A percentile compares a stretch with the other conserved stretches of the same genome.
Conservation (phyloP, 306 rosid species). For the Vigna hirtella region DNA sequence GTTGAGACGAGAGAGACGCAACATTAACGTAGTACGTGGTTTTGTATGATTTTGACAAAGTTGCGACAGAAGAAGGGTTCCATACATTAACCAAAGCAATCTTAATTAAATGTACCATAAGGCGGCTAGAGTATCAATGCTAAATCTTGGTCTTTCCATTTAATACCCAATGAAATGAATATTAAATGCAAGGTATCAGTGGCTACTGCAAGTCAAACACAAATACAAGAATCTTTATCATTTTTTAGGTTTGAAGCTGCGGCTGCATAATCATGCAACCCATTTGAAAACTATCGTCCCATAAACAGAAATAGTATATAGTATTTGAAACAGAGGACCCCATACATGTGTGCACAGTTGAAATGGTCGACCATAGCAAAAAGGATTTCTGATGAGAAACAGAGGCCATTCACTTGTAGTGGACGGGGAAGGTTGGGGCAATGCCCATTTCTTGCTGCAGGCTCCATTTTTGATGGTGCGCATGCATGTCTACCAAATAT, state of each 20-base stretch:
- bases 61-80: not conserved
- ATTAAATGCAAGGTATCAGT: constrained; percentile 1
- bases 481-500: constrained; percentile 31
- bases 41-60: not conserved
- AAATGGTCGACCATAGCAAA: constrained; percentile 26
- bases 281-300: constrained; percentile 17
- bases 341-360: constrained; percentile 38
- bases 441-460: constrained; percentile 37
- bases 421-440: constrained; percentile 36
- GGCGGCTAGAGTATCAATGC: not conserved
- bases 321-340: constrained; percentile 8
- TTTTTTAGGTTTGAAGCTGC: constrained; percentile 15
- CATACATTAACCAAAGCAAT: not conserved
- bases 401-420: constrained; percentile 44
- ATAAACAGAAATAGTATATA: too few relatives aligned
- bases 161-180: not conserved
- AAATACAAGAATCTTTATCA: constrained; percentile 34
- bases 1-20: not conserved
- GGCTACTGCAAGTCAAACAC: constrained; percentile 26
- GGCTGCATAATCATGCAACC: constrained; percentile 41
- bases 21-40: not conserved
- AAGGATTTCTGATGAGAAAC: constrained; percentile 32
- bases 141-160: not conserved
- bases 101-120: not conserved
- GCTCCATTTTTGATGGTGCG: constrained; percentile 39